Evolutionary conservation across 2,329 filamentous ascomycete genomes (phyloP), one percentile per base, ranked within the genome.

Genomic region (Fusarium begoniae): DNA sequence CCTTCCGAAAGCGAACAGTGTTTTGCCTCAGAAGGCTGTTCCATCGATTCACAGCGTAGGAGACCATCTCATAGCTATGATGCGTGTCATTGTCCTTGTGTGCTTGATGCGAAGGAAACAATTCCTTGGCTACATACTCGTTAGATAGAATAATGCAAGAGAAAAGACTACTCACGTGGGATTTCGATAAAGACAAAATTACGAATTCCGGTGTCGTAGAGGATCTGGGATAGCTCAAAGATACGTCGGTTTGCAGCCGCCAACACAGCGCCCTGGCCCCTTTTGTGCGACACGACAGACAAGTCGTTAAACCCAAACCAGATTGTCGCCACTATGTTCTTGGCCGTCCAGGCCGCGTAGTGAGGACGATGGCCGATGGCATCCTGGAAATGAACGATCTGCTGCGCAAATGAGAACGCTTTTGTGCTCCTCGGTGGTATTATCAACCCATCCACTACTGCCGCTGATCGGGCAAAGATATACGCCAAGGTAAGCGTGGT

Each of bases 231-330:
- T 5, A 66, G 15, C 11, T 65, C 60, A 18, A 66, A 66, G 7
- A 66, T 54, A n/a, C 63, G 28, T 35, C 35, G 5, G 5, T 64
- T 30, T 35, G 60, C 41, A 3, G 35, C 48, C 15, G 15, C 47
- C 15, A 50, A 13, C 9, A 30, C 14, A 17, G 20, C 20, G 20
- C 5, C 47, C 10, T 50, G 47, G 7, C 28, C 47, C 5, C 10
- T 17, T 9, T 28, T 41, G 13, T 13, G 26, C 15, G 10, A 28
- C 4, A 14, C 24, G 14, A 22, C 15, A 20, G 8, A 13, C 3
- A 62, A 9, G n/a, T 66, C 63, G 11, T 66, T 66, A 2, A 66
- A 10, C 1, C 63, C 63, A 10, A 66, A 66, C 63, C 63, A 66
- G 8, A 66, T 41, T 3, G 41, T 55, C 8, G 35, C 63, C 6